These are phyloP conservation scores for Fusarium mangiferae DNA, from an alignment of 2,329 filamentous ascomycete genomes.

Conservation along the genomic window DNA sequence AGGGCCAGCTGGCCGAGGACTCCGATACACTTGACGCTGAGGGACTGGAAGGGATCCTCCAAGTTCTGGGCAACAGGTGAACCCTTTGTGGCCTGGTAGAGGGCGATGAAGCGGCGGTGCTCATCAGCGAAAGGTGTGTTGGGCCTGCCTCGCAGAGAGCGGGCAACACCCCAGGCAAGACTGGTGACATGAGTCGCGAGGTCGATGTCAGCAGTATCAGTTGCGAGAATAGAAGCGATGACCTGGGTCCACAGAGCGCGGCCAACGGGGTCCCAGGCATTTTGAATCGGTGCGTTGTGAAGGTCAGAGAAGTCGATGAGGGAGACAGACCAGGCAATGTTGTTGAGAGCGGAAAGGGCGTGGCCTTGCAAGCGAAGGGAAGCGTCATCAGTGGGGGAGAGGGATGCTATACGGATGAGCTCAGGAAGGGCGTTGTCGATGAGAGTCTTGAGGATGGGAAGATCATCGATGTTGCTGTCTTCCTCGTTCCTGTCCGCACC, in stretches of 20 bases:
- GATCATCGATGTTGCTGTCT: constrained; percentile 57
- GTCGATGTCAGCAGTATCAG: constrained; percentile 69
- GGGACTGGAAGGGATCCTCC: constrained; percentile 68
- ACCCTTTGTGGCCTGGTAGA: constrained; percentile 69
- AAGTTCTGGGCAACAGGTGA: constrained; percentile 41
- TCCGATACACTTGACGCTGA: constrained; percentile 74
- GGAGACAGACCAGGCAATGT: constrained; percentile 74
- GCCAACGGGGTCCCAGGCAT: constrained; percentile 64
- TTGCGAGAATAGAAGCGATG: constrained; percentile 66
- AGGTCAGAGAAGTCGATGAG: constrained; percentile 67
- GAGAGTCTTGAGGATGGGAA: constrained; percentile 62
- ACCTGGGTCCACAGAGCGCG: constrained; percentile 67
- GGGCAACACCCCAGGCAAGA: constrained; percentile 72
- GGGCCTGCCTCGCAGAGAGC: constrained; percentile 60
- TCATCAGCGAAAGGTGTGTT: constrained; percentile 63
- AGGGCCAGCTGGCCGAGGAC: constrained; percentile 72
- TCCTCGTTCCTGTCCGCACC: constrained; percentile 57
- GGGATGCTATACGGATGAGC: constrained; percentile 59
- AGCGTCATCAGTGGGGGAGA: constrained; percentile 54
- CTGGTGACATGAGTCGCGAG: constrained; percentile 72
- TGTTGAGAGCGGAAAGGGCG: constrained; percentile 71
- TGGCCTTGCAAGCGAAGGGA: constrained; percentile 59
- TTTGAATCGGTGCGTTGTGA: constrained; percentile 62
- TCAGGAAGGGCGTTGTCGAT: constrained; percentile 52
- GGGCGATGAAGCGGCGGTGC: constrained; percentile 71